These are phyloP conservation scores for Rhynchospora tenuis DNA, from an alignment of 176 grass and related monocot genomes.

Conservation along the genomic window DNA sequence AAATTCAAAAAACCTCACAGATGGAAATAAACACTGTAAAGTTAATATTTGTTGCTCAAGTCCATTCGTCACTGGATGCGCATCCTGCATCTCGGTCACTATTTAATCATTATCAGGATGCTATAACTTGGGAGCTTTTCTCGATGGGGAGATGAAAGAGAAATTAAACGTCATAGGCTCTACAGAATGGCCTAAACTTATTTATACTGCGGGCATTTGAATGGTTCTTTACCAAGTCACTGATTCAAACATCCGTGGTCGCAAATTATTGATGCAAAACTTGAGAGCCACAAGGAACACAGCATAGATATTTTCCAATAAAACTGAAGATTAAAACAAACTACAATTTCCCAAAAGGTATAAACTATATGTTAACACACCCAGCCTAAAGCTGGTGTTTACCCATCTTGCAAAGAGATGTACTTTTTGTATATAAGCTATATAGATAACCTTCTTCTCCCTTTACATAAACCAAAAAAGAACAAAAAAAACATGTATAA, in stretches of 20 bases:
- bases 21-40: not conserved
- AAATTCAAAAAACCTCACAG: not conserved
- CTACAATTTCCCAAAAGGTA: not conserved
- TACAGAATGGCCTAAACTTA: no score
- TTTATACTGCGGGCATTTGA: no score
- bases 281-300: no score
- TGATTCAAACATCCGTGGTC: no score
- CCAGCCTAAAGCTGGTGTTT: not conserved
- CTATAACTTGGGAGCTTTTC: no score
- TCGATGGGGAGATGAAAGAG: no score
- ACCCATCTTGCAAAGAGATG: constrained; percentile 2
- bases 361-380: not conserved
- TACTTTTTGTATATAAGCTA: not conserved
- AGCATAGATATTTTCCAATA: no score
- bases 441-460: not conserved
- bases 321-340: not conserved
- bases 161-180: no score
- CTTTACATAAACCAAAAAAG: not conserved
- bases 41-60: not conserved
- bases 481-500: not conserved
- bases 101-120: not conserved
- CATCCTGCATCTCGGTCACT: not conserved
- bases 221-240: no score
- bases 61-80: not conserved
- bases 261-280: no score